Evolutionary conservation across 306 rosid genomes (phyloP).

Genomic region (Urtica urens): DNA sequence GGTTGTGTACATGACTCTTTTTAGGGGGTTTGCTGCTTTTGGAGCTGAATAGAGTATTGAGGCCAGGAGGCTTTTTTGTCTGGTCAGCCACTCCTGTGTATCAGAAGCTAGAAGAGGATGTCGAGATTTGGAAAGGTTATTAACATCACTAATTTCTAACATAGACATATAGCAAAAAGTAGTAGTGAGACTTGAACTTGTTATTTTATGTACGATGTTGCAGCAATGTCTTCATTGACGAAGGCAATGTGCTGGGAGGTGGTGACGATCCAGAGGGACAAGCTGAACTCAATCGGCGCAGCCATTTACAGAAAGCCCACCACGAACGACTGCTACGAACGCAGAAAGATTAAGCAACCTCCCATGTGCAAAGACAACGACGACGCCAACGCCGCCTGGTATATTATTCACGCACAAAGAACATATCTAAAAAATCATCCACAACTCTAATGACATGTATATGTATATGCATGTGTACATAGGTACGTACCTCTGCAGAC

Average conservation of each 20-base stretch:
- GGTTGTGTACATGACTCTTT: no score
- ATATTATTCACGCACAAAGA: no score
- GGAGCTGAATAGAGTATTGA: conserved; percentile 67
- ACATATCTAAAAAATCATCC: no score
- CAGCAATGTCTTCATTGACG: conserved; percentile 67
- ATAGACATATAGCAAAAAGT: no score
- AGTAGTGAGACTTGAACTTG: background rate
- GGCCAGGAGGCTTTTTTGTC: conserved; percentile 75
- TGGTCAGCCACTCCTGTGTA: conserved; percentile 97
- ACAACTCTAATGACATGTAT: no score
- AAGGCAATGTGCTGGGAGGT: conserved; percentile 88
- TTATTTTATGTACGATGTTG: background rate
- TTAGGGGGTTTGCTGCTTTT: conserved; percentile 71
- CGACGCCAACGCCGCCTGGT: conserved; percentile 95
- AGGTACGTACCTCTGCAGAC: conserved; percentile 86
- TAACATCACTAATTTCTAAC: background rate
- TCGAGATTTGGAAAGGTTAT: conserved; percentile 67
- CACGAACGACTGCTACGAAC: conserved; percentile 60
- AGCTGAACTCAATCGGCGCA: conserved; percentile 45
- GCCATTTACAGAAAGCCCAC: conserved; percentile 77
- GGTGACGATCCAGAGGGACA: conserved; percentile 61
- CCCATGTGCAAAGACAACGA: conserved; percentile 68
- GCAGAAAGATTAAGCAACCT: conserved; percentile 53
- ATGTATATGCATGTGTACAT: no score
- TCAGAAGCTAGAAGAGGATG: conserved; percentile 70